phyloP scores from a whole-genome alignment of 2,329 filamentous ascomycete species.

The Hypoxylon sp. region DNA sequence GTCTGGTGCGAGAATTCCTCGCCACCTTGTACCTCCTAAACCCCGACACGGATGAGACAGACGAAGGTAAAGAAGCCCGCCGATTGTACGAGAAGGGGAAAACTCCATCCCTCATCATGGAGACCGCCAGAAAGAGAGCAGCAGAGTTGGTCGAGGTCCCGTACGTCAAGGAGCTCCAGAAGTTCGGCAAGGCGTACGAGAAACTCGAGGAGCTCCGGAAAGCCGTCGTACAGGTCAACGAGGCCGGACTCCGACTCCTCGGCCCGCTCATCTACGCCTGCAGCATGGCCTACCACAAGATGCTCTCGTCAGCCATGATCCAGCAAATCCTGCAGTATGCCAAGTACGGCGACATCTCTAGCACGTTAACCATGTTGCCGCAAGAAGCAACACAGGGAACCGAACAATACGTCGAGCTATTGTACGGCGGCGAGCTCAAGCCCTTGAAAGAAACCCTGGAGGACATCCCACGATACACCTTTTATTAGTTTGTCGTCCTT shows the following conservation, averaged over 20 bases:
- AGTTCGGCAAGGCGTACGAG: neutral
- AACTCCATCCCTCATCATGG: conserved; percentile 3
- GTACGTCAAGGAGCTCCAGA: neutral
- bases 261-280: neutral
- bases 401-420: neutral
- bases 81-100: neutral
- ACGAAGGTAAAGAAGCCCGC: neutral
- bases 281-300: no score
- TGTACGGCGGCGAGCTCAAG: neutral
- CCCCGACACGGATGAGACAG: neutral
- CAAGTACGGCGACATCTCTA: neutral
- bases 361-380: neutral
- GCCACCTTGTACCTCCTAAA: conserved; percentile 3
- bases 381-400: neutral
- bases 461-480: neutral
- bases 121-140: neutral
- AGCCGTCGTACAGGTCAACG: neutral
- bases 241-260: neutral
- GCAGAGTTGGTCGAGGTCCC: neutral
- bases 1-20: conserved; percentile 11
- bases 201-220: conserved; percentile 2
- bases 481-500: no score
- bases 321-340: neutral
- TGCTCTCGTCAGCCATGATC: neutral
- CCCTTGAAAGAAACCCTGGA: neutral